Base-by-base conservation (phyloP, 73 alveolate species). In the Tetrahymena thermophila region DNA sequence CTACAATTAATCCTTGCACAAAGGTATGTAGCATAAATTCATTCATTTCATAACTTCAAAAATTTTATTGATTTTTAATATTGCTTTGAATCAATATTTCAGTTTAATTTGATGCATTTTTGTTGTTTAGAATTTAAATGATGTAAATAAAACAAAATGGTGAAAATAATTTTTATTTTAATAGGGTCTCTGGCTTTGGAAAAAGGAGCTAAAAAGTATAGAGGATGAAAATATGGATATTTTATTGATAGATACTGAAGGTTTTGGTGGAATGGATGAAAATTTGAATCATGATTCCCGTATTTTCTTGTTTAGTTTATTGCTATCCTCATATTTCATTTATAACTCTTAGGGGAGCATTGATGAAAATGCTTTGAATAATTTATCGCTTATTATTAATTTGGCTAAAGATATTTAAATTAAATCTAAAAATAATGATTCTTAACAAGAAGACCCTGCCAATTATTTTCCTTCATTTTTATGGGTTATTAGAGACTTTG, bases 401-500 rank as follows among this genome's bases (percentile, higher is more conserved):
- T 95, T 98, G 35, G 98, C 99, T 25, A 97, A 98, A 56, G 97
- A 97, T 71, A 93, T 97, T 31, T 96, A 97, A 96, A 95, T 97
- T 34, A 94, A 96, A 85, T 94, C 98, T 43, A 96, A 97, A 43
- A 34, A 44, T n/a, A 99, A 98, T 85, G 99, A 99, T 44, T 97
- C 97, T 56, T 98, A 98, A 94, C 96, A 97, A 58, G 99, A 98
- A 94, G 99, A 99, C 85, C 97, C 98, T 97, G 97, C 98, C 23
- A 95, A 97, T 40, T 98, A 96, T 96, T 99, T 99, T 96, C 99
- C 99, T 85, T 96, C 98, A 57, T 98, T 99, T 85, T 95, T 98
- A 96, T 99, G 99, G 99, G 98, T 99, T 50, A 98, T 99, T 93
- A 96, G 99, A 96, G 99, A 99, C 96, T 99, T 99, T 97, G 98